phyloP scores from a whole-genome alignment of 2,329 filamentous ascomycete species.

The Elsinoe ampelina region DNA sequence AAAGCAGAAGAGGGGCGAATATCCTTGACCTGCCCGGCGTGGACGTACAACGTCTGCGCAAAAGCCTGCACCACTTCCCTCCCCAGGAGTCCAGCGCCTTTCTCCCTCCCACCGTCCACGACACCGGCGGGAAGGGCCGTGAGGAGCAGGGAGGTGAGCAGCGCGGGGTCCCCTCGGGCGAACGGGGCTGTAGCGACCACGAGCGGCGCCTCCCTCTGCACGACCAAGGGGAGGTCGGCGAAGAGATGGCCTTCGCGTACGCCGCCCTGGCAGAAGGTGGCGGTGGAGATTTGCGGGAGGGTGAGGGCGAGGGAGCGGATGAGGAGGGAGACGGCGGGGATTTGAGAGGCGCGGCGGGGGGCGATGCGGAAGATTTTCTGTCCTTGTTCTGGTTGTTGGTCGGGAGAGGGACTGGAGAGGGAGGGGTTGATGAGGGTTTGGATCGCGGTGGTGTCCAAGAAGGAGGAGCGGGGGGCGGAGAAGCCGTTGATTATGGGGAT shows the following conservation, averaged over 20 bases:
- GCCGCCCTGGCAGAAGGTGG: slow-evolving; percentile 79
- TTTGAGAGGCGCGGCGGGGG: slow-evolving; percentile 66
- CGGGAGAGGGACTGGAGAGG: slow-evolving; percentile 21
- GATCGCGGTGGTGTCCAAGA: slow-evolving; percentile 46
- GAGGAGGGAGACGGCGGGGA: slow-evolving; percentile 72
- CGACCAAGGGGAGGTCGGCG: slow-evolving; percentile 51
- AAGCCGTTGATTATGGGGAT: slow-evolving; percentile 78
- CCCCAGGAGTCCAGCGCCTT: slow-evolving; percentile 27
- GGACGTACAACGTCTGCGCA: slow-evolving; percentile 48
- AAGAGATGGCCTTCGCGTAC: slow-evolving; percentile 78
- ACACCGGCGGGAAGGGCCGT: slow-evolving; percentile 36
- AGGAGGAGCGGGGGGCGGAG: slow-evolving; percentile 51
- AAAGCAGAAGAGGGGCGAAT: slow-evolving; percentile 56
- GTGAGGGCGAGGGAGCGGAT: slow-evolving; percentile 64
- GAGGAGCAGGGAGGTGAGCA: slow-evolving; percentile 41
- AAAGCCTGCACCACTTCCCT: slow-evolving; percentile 45
- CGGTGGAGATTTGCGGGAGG: slow-evolving; percentile 60
- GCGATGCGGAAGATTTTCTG: slow-evolving; percentile 60
- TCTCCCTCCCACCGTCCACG: no score
- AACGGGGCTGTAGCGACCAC: slow-evolving; percentile 49
- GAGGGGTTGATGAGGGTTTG: slow-evolving; percentile 28
- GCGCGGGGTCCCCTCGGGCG: slow-evolving; percentile 33
- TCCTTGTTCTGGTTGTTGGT: slow-evolving; percentile 27
- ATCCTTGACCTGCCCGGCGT: slow-evolving; percentile 36
- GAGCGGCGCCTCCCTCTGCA: slow-evolving; percentile 59